These are phyloP conservation scores for Gossypium laxum DNA, from an alignment of 441 rosid species.

Conservation along the genomic window DNA sequence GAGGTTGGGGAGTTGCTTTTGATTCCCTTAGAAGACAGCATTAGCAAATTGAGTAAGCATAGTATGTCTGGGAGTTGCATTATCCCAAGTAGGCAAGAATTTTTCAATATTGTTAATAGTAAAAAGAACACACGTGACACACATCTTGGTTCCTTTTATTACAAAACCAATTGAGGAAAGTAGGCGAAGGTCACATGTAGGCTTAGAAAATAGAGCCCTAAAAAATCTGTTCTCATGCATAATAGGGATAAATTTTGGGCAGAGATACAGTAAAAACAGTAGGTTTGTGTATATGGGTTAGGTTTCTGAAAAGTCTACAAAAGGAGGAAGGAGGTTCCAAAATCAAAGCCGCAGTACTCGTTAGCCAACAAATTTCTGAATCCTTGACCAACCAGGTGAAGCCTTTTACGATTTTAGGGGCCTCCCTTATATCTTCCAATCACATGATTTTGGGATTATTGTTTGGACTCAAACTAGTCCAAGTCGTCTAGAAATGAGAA, in stretches of 20 bases:
- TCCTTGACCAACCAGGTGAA: background rate
- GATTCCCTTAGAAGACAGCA: no score
- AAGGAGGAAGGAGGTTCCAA: background rate
- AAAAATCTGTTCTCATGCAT: background rate
- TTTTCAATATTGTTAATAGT: background rate
- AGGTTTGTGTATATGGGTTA: no score
- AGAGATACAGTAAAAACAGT: background rate
- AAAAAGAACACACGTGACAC: background rate
- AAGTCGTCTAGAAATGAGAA: background rate
- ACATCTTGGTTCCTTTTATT: background rate
- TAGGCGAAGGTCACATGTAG: background rate
- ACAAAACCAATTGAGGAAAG: background rate
- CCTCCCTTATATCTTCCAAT: background rate
- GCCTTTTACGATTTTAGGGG: background rate
- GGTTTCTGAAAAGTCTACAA: background rate
- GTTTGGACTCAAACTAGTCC: background rate
- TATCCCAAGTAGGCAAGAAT: background rate
- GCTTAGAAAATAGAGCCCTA: background rate
- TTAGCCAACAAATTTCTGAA: background rate
- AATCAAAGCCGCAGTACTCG: background rate
- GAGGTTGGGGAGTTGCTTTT: no score
- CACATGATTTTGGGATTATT: conserved; percentile 13
- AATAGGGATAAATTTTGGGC: background rate
- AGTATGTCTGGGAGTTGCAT: background rate
- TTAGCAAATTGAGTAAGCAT: background rate